phyloP scores from a whole-genome alignment of 768 basidiomycete genomes.

The Lactarius vividus region DNA sequence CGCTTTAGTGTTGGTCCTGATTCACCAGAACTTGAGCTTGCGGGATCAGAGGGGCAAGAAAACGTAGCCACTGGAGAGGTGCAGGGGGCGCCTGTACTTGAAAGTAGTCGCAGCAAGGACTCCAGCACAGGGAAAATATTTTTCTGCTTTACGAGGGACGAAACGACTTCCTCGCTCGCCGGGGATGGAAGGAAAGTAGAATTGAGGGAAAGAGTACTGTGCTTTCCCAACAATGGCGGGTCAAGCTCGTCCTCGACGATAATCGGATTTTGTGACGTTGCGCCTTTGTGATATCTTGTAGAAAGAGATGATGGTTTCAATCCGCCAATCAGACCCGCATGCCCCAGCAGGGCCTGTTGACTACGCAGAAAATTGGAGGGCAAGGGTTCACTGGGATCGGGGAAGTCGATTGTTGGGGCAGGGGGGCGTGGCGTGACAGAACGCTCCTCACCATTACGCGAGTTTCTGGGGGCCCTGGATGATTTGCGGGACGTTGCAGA shows the following conservation, averaged over 20 bases:
- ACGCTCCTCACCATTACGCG: conserved; percentile 38
- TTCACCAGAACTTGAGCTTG: conserved; percentile 5
- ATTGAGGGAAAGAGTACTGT: conserved; percentile 37
- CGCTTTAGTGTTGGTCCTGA: conserved; percentile 46
- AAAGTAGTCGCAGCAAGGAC: conserved; percentile 57
- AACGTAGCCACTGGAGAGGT: conserved; percentile 2
- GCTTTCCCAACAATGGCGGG: conserved; percentile 31
- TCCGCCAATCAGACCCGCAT: conserved; percentile 66
- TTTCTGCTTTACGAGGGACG: conserved; percentile 57
- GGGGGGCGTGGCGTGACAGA: conserved; percentile 46
- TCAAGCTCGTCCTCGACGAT: conserved; percentile 60
- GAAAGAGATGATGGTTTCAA: conserved; percentile 57
- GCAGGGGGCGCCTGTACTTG: conserved; percentile 33
- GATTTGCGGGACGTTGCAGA: conserved; percentile 15
- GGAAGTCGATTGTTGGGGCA: conserved; percentile 58
- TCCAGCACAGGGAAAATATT: conserved; percentile 66
- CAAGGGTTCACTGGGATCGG: conserved; percentile 56
- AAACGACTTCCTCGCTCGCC: conserved; percentile 56
- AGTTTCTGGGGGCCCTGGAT: conserved; percentile 28
- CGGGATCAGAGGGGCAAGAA: conserved; percentile 3
- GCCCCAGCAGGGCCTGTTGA: conserved; percentile 67
- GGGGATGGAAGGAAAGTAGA: conserved; percentile 47
- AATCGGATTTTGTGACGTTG: conserved; percentile 62
- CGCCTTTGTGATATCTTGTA: conserved; percentile 45
- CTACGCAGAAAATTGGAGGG: conserved; percentile 72